Base-by-base conservation (phyloP, 495 filamentous ascomycete species). In the Amphirosellinia nigrospora region DNA sequence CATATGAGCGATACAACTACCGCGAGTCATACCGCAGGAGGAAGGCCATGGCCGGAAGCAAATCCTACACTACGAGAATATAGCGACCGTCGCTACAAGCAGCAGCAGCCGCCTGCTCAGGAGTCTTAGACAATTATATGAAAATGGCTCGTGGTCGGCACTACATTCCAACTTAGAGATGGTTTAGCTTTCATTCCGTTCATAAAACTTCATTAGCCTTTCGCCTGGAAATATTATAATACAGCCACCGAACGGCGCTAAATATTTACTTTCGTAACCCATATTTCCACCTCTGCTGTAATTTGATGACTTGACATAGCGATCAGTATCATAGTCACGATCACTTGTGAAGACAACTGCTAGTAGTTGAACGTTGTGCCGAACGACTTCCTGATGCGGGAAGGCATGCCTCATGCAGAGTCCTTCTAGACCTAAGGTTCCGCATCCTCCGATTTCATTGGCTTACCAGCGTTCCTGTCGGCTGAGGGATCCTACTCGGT, bases 1-100 rank as follows among this genome's bases (percentile, higher is more conserved):
- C 88, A 0, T 76, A 89, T 45, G 85, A 85, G 66, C 82, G 91
- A 46, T 88, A 90, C 61, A 85, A 86, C 76, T 92, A 89, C 76
- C 73, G 89, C 41, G 87, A 91, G 28, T 79, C 85, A 60, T 93
- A 90, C 73, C 77, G 87, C 68, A 80, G 85, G 64, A 78, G 88
- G 46, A 78, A 88, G 62, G 83, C 83, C n/a, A 74, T 76, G 66
- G 76, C 72, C 0, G 53, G 19, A 38, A 43, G 66, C 55, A 68
- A 68, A 30, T 43, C 66, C 32, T 68, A 68, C 41, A 11, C 66
- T 4, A 36, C 55, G 21, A 59, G 66, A 39, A 68, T 68, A 68
- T 68, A 68, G 23, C 16, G 63, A 32, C 16, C 7, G 13, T 55
- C 34, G n/a, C n/a, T 4, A 10, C 26, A 56, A 26, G 11, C 41